These are phyloP conservation scores for Rhodotorula glutinis DNA, from an alignment of 1,284 basidiomycete genomes.

Conservation along the genomic window DNA sequence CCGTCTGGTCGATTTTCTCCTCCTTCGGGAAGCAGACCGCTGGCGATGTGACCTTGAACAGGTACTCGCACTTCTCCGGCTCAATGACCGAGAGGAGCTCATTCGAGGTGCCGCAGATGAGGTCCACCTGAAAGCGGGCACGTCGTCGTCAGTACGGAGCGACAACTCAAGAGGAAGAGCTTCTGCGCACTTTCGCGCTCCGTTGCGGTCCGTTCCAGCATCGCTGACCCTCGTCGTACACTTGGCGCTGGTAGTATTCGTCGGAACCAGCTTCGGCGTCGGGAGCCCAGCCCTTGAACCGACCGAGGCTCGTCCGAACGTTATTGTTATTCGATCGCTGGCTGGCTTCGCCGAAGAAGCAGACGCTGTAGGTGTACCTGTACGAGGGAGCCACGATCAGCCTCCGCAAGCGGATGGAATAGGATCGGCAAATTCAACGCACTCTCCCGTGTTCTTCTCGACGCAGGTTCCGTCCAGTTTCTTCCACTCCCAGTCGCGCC, in stretches of 20 bases:
- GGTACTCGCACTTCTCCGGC: constrained; percentile 96
- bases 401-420: no score
- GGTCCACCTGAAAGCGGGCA: constrained; percentile 58
- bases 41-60: constrained; percentile 79
- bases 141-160: background rate
- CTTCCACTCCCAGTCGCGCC: constrained; percentile 88
- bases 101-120: constrained; percentile 84
- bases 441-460: constrained; percentile 82
- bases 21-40: constrained; percentile 63
- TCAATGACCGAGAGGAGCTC: constrained; percentile 76
- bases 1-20: background rate
- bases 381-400: no score
- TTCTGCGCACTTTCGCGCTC: constrained; percentile 65
- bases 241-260: constrained; percentile 74
- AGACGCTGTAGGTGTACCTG: constrained; percentile 95
- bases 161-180: no score
- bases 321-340: constrained; percentile 87
- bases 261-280: constrained; percentile 59
- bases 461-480: constrained; percentile 82
- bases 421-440: constrained; percentile 49
- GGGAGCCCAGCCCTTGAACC: constrained; percentile 72
- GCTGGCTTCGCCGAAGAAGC: constrained; percentile 80
- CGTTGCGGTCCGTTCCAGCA: constrained; percentile 98
- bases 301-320: constrained; percentile 73
- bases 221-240: constrained; percentile 67